These are phyloP conservation scores for Tetrahymena malaccensis DNA, from an alignment of 73 alveolate genomes.

Conservation along the genomic window DNA sequence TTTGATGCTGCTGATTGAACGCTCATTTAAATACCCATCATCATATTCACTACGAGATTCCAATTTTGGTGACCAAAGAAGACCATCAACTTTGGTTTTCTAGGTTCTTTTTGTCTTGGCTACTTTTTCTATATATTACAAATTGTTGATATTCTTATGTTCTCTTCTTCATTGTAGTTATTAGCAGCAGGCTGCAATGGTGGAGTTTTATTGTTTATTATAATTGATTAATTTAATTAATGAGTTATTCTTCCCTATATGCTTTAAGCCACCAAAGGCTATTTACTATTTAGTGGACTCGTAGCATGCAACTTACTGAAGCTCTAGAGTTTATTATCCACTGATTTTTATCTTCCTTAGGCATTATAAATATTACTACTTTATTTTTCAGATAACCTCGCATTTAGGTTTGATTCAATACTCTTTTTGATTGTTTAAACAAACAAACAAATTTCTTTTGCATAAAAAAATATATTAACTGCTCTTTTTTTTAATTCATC, in stretches of 20 bases:
- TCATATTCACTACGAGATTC: constrained; percentile 73
- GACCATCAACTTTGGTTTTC: neutral
- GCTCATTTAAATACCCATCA: constrained; percentile 89
- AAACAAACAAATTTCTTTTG: neutral
- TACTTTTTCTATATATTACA: neutral
- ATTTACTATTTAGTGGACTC: neutral
- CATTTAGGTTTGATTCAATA: neutral
- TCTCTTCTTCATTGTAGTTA: neutral
- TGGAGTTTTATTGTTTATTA: neutral
- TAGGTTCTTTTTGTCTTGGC: neutral
- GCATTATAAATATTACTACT: neutral
- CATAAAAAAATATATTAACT: neutral
- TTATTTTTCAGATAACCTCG: neutral
- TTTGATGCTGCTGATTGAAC: constrained; percentile 36
- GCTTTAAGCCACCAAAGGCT: neutral
- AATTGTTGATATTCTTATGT: neutral
- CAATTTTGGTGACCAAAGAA: constrained; percentile 66
- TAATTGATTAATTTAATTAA: neutral
- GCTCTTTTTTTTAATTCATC: neutral
- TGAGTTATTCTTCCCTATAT: neutral
- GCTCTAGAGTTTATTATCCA: neutral
- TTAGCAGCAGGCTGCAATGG: neutral
- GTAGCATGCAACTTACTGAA: neutral
- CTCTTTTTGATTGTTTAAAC: neutral
- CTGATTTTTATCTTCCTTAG: neutral